Base-by-base conservation (phyloP, 1,284 basidiomycete genomes). In the Xerocomus minutiporus region DNA sequence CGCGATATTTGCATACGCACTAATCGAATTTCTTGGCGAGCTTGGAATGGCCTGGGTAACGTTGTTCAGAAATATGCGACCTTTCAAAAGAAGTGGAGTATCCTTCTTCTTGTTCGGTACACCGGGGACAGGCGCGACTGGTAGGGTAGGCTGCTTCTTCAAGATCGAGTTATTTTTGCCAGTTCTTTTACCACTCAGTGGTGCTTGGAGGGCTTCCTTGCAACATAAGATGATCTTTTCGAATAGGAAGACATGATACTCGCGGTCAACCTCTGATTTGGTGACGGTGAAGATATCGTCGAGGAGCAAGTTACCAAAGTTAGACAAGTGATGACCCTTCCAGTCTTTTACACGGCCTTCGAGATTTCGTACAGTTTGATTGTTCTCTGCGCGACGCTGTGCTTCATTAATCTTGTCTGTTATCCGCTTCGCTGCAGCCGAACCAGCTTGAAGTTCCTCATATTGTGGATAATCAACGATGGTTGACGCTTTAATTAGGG, bases 181-280 rank as follows among this genome's bases (percentile, higher is more conserved):
- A 34, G 75, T 74, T 65, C 85, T 84, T 67, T 79, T 81, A 43
- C 73, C 78, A 57, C 78, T 82, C 43, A 73, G 71, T 7, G 76
- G 76, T 4, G 73, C 71, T 17, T 74, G 74, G 15, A 76, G 67
- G 6, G 82, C 83, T 71, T 87, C 97, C 71, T 99, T 99, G 79
- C 97, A 99, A 73, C 97, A 99, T 13, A 99, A 80, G 62, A 99
- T 91, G 72, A 99, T 99, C 75, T 94, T 93, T 73, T 99, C 94
- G 61, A 99, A 99, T 34, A 99, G 78, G 78, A 98, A 99, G 53
- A 99, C 95, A 65, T 97, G 93, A 66, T 99, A 99, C 69, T 99
- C 97, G 60, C 96, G 82, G 69, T 98, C 94, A 61, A 94, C 91
- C 57, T 97, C 94, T 56, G 88, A 91, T 74, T 99, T 99, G 61